Base-by-base conservation (phyloP, 352 stramenopile genomes). In the Phytophthora ohioensis region DNA sequence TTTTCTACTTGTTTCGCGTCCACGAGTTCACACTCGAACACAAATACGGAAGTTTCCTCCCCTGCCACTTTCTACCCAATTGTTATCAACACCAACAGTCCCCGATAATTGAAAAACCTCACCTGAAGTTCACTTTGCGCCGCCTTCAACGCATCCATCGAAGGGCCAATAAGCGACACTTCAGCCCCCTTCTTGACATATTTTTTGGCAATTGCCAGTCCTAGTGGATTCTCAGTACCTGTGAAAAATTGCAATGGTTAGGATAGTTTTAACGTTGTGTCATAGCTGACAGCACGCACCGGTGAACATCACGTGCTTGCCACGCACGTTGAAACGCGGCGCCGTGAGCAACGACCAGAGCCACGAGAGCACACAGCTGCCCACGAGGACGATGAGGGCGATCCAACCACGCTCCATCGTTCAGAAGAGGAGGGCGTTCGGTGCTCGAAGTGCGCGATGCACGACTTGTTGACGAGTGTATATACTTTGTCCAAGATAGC, bases 121-220 rank as follows among this genome's bases (percentile, higher is more conserved):
- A 78, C 80, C 59, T 76, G 57, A 12, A 91, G 73, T 42, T 75
- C 70, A 47, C 43, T 72, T 17, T 80, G 74, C 42, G 73, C 78
- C 3, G 43, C 68, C 17, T 81, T 69, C 6, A 91, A 69, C 45
- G 56, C 42, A 4, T 76, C 72, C n/a, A 58, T 69, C n/a, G 64
- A 76, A 17, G 79, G 71, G 4, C 73, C 84, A 15, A 91, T 62
- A 21, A 91, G 71, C 9, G 81, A 76, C n/a, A 87, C 70, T 39
- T 87, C 85, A 31, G 85, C 85, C 6, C 80, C 83, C 4, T 73
- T 75, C 2, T 66, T 61, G 0, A 76, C 68, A 47, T 92, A 93
- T 9, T 90, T 84, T 48, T 82, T 88, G 56, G 85, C 85, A 48
- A 92, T 80, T 45, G 82, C 73, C 27, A 93, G 75, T 3, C 85